Base-by-base conservation (phyloP, 768 basidiomycete genomes). In the Boletellus emodensis region DNA sequence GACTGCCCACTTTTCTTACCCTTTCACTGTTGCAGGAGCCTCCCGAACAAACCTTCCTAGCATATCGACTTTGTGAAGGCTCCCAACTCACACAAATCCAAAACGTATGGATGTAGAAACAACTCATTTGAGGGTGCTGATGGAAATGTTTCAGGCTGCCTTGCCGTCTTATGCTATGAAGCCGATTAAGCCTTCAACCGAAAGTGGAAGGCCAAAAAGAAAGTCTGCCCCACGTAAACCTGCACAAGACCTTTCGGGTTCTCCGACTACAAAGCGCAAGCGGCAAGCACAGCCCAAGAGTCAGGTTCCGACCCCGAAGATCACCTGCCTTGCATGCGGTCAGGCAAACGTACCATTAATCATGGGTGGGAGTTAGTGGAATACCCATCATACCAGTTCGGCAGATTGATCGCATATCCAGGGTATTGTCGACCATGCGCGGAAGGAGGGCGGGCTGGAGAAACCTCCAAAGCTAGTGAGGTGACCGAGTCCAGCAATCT, bases 341-440 rank as follows among this genome's bases (percentile, higher is more conserved):
- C 76, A 80, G 62, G 79, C 76, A 14, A 84, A 86, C 59, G 87
- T 89, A 13, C 87, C 87, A 7, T 72, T 90, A n/a, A 79, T 88
- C 46, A 73, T 83, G 62, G 85, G 85, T 50, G 87, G 87, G 37
- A 76, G 87, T 88, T 56, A 75, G 86, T 76, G 34, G 40, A 33
- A 17, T 9, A 6, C 11, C 22, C 13, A 13, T 28, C 33, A 26
- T 18, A 8, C 15, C n/a, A 42, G 22, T 4, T 48, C 28, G 24
- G 42, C 18, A 40, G 8, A 26, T 41, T 46, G 32, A 54, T 36
- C 17, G 9, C 40, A 30, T 41, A 24, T 12, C 4, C 46, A 88
- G 86, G 83, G 51, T 87, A 76, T 61, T 89, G 86, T 67, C 79
- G 85, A 18, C 76, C 78, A 11, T 88, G 86, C 53, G 81, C 80